phyloP scores from a whole-genome alignment of 2,329 filamentous ascomycete species.

The Parascedosporium putredinis region DNA sequence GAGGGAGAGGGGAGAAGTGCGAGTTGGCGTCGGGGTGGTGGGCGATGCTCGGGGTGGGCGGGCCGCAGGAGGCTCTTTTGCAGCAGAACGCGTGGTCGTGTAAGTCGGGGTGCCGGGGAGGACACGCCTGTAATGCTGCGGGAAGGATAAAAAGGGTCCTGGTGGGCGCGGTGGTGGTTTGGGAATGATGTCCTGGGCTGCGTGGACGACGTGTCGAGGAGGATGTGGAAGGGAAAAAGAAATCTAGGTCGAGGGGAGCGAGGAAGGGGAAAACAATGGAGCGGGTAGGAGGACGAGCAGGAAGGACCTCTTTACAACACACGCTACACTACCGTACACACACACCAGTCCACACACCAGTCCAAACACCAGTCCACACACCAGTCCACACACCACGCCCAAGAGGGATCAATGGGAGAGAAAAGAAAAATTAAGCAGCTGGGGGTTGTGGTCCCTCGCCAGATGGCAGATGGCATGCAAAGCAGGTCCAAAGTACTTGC shows the following conservation, averaged over 20 bases:
- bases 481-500: background rate
- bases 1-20: background rate
- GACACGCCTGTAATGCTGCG: background rate
- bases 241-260: constrained; percentile 1
- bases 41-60: constrained; percentile 1
- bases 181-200: background rate
- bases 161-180: background rate
- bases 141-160: background rate
- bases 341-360: no score
- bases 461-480: constrained; percentile 1
- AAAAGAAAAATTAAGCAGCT: constrained; percentile 4
- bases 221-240: background rate
- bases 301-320: constrained; percentile 3
- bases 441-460: constrained; percentile 3
- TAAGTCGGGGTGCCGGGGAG: background rate
- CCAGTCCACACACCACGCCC: no score
- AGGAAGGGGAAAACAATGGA: constrained; percentile 8
- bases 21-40: background rate
- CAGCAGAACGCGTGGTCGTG: background rate
- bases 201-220: background rate
- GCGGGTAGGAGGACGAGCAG: constrained; percentile 4
- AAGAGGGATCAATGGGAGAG: background rate
- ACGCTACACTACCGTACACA: no score
- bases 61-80: constrained; percentile 2
- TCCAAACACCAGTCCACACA: no score